Base-by-base conservation (phyloP, 331 rosid genomes). In the Pyracantha coccinea region DNA sequence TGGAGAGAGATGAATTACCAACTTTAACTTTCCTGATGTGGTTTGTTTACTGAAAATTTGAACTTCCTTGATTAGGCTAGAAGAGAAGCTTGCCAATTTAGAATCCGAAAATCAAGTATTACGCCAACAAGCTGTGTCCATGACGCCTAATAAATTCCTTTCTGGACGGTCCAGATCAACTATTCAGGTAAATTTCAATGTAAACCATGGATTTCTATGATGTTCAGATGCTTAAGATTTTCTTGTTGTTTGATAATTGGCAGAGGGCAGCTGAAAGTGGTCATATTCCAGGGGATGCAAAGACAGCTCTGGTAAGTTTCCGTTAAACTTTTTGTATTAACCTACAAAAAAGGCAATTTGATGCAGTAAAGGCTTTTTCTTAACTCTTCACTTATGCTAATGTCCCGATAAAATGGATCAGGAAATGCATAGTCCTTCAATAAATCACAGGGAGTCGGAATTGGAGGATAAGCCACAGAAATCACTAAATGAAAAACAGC, bases 41-140 rank as follows among this genome's bases (percentile, higher is more conserved):
- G 72, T 53, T 80, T 80, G 69, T 53, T 80, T 80, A 85, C 78
- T 81, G 75, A 79, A 65, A 45, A 76, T 69, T 78, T 55, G 24
- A 31, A 70, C 78, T 83, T 76, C 31, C 58, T 77, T 81, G 78
- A 82, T 88, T 82, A 92, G 97, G 93, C 92, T 86, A 86, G 97
- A 92, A 80, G 97, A 92, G 86, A 92, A 85, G 86, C 85, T 86
- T 73, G 32, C 84, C 74, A 92, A 92, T 80, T 82, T 88, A 78
- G 97, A 88, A 83, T 92, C 93, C 21, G 97, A 92, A 86, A 92
- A 89, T 74, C 91, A 88, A 67, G 97, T 92, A 77, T 85, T 92
- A 44, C 96, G 97, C 55, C 97, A 92, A 75, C 97, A 92, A 88
- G 90, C 97, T 50, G 85, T 92, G 79, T 89, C 97, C 72, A 92